Evolutionary conservation across 441 rosid genomes (phyloP).

Genomic region (Metrosideros polymorpha): DNA sequence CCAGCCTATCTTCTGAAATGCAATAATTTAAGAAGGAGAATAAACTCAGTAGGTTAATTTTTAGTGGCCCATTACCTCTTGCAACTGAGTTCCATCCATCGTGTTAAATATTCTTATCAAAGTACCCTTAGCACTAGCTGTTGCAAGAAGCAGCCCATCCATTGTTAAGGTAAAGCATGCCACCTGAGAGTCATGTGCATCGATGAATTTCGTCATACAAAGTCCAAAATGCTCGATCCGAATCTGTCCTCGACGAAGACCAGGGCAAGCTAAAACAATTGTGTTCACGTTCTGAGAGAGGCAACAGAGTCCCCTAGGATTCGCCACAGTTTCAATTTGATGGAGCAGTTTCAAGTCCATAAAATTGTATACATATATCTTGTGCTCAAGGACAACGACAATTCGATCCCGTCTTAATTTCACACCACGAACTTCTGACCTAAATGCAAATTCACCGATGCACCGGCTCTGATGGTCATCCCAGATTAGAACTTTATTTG

Average conservation of each 20-base stretch:
- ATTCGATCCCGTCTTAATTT: constrained; percentile 71
- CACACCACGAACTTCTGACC: constrained; percentile 77
- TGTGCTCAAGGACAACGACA: constrained; percentile 85
- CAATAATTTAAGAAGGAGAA: not conserved
- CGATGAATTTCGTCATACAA: constrained; percentile 58
- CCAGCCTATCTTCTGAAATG: not conserved
- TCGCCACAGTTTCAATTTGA: constrained; percentile 76
- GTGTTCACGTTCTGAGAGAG: constrained; percentile 80
- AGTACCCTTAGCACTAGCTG: constrained; percentile 87
- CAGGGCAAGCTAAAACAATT: constrained; percentile 83
- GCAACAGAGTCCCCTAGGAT: constrained; percentile 84
- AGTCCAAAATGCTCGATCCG: constrained; percentile 82
- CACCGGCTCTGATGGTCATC: constrained; percentile 86
- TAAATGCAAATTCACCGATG: constrained; percentile 74
- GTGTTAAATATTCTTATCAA: constrained; percentile 90
- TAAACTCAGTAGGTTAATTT: not conserved
- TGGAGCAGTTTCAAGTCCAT: constrained; percentile 76
- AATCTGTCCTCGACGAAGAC: constrained; percentile 76
- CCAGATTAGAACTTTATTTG: constrained; percentile 83
- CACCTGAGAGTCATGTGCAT: constrained; percentile 75
- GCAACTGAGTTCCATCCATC: constrained; percentile 85
- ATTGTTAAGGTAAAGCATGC: constrained; percentile 81
- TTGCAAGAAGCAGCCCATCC: constrained; percentile 93
- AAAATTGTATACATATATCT: constrained; percentile 71
- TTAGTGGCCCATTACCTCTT: constrained; percentile 48